A percentile compares a stretch with the other conserved stretches of the same genome.
Conservation (phyloP, 2,329 filamentous ascomycete species). For the Talaromyces marneffei region DNA sequence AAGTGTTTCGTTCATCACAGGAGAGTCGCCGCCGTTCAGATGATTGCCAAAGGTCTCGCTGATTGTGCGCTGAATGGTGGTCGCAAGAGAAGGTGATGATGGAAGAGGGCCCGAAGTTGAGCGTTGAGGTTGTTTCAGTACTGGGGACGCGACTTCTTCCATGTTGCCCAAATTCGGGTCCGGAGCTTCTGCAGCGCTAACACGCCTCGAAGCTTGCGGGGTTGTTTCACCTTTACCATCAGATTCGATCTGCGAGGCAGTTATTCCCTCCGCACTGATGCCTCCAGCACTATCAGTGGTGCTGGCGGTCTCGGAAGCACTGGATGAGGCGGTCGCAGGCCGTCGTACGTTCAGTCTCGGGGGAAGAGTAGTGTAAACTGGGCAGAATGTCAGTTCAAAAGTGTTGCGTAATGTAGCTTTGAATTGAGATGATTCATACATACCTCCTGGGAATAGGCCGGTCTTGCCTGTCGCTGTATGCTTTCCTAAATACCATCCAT, state of each 20-base stretch:
- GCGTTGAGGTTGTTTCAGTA: constrained; percentile 24
- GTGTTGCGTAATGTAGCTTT: not conserved
- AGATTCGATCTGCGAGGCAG: constrained; percentile 3
- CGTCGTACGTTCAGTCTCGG: constrained; percentile 23
- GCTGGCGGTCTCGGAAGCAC: constrained; percentile 13
- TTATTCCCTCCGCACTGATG: not conserved
- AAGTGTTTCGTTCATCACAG: constrained; percentile 87
- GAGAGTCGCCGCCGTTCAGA: constrained; percentile 55
- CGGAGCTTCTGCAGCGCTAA: constrained; percentile 29
- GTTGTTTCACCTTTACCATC: constrained; percentile 31
- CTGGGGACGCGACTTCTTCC: constrained; percentile 15
- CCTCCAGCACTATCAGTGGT: constrained; percentile 1
- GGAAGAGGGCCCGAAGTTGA: constrained; percentile 35
- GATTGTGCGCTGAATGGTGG: constrained; percentile 41
- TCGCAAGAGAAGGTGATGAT: constrained; percentile 28
- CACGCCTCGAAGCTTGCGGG: constrained; percentile 37
- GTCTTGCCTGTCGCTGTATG: constrained; percentile 38
- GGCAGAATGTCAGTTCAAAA: constrained; percentile 7
- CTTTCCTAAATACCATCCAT: constrained; percentile 60
- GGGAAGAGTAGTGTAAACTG: constrained; percentile 24
- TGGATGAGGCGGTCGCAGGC: constrained; percentile 16
- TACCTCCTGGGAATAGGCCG: constrained; percentile 47
- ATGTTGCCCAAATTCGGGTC: constrained; percentile 18
- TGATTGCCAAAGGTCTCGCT: constrained; percentile 46
- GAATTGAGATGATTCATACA: not conserved